Evolutionary conservation across 257 asterid species (phyloP), one percentile per base, ranked within the genome.

Genomic region (Penstemon eatonii): DNA sequence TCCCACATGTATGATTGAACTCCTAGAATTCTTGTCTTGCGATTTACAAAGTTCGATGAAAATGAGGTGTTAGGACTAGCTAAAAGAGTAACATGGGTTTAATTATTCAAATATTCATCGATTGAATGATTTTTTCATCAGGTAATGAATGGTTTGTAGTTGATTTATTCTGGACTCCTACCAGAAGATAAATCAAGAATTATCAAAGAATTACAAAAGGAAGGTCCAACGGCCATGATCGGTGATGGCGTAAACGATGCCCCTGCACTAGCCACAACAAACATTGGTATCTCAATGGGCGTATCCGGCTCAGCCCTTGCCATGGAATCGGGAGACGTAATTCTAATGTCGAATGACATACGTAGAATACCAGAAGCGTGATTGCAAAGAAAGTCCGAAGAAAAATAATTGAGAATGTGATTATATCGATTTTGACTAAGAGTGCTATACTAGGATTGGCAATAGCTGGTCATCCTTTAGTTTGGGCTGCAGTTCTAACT

Each of bases 221-320:
- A 80, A 50, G 86, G 87, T 1, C 80, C 73, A 5, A 87, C 96
- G 0, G 97, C 95, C 4, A 92, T 92, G 98, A 79, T 86, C 3
- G 97, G 98, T 0, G 98, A 92, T 44, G 97, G 98, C 3, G 73
- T 92, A 5, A 92, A 92, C 13, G 96, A 92, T 63, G 96, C 98
- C 33, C 92, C 87, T 4, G 98, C 98, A 7, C 72, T 92, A 50
- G 89, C 96, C 38, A 84, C 90, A 0, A 92, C 98, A 2, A 82
- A 89, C 39, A 73, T 92, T 4, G 98, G 98, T 7, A 87, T 92
- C 63, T 87, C 98, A 2, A 92, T 92, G 98, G 98, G 98, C 0
- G 80, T 92, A 15, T 85, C 95, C 0, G 98, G 98, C 39, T 92
- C 98, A 0, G 88, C 95, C 0, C 89, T 92, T 0, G 96, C 96